Base-by-base conservation (phyloP, 352 stramenopile species). In the Pythium coloratum region DNA sequence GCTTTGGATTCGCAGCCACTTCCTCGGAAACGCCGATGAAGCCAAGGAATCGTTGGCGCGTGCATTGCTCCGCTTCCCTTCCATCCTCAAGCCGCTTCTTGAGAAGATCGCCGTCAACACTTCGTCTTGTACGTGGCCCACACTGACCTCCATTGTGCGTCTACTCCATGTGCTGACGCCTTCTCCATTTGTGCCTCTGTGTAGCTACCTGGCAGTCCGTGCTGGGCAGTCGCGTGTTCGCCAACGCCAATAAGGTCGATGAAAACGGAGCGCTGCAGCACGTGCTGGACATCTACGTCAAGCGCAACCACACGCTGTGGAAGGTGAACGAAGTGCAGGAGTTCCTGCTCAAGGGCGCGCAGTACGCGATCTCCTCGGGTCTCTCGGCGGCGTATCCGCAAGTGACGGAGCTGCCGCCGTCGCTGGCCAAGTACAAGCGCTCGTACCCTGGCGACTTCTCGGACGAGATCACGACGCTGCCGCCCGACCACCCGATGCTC, bases 401-500 rank as follows among this genome's bases (percentile, higher is more conserved):
- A 56, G 78, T 91, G 42, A 56, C 80, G 47, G 75, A 88, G 64
- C 80, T 92, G 0, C 85, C 80, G 2, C 20, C 76, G 36, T 75
- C 76, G 32, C 64, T 93, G 24, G 66, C 85, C 67, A 95, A 94
- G 71, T 94, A 95, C 69, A 71, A 82, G 65, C 76, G 84, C 26
- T 86, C 87, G 12, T 70, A 91, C 42, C 69, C 65, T 38, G 81
- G 77, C 61, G 87, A 95, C 66, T 95, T 89, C 67, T 92, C 86
- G 76, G 88, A 95, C 56, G 88, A 95, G 53, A 87, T 95, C 66
- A 94, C 88, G 58, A 95, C 85, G 68, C 59, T 95, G 62, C 88
- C 88, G 2, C 73, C 80, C 0, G 88, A 95, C 55, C 86, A 95
- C 51, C 88, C 88, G 62, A 95, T 95, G 85, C 72, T 94, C 73